These are phyloP conservation scores for Pestalotiopsis sp. DNA, from an alignment of 2,329 filamentous ascomycete genomes.

Conservation along the genomic window DNA sequence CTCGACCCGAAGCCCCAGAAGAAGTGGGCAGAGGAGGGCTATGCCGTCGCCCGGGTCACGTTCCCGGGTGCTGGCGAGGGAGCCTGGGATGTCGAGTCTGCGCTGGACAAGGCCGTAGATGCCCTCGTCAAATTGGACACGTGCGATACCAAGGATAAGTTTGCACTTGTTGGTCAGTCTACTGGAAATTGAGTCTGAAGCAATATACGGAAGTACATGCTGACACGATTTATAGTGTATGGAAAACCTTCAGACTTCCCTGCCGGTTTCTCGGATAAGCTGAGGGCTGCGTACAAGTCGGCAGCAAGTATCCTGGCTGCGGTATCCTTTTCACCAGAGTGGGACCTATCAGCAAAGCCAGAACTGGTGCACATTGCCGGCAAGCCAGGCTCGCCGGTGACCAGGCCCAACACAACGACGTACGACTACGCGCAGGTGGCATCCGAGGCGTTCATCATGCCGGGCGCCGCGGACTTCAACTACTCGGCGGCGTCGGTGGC, in stretches of 20 bases:
- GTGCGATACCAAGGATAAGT: slow-evolving; percentile 40
- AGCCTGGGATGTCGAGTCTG: background rate
- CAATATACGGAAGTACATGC: background rate
- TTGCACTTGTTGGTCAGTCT: slow-evolving; percentile 39
- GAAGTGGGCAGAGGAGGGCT: slow-evolving; percentile 15
- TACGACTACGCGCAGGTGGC: slow-evolving; percentile 48
- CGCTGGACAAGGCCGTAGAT: slow-evolving; percentile 12
- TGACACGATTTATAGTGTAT: slow-evolving; percentile 20
- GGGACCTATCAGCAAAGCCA: slow-evolving; percentile 25
- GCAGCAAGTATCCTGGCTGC: slow-evolving; percentile 30
- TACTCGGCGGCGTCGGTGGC: slow-evolving; percentile 59
- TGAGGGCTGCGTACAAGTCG: slow-evolving; percentile 21
- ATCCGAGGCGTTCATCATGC: slow-evolving; percentile 48
- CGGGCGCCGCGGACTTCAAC: slow-evolving; percentile 53
- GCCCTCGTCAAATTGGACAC: slow-evolving; percentile 23
- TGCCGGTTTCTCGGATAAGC: slow-evolving; percentile 14
- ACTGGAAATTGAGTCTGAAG: background rate
- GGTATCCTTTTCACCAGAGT: slow-evolving; percentile 32
- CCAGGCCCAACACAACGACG: slow-evolving; percentile 18
- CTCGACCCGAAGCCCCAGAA: slow-evolving; percentile 8
- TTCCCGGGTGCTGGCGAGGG: background rate
- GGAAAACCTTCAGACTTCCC: slow-evolving; percentile 24
- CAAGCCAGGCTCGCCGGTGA: slow-evolving; percentile 16
- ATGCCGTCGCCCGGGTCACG: slow-evolving; percentile 9
- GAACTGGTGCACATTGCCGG: slow-evolving; percentile 32